A percentile compares a stretch with the other conserved stretches of the same genome.
Evolutionary conservation across 257 asterid species (phyloP).

Genomic region (Leptodermis oblonga): DNA sequence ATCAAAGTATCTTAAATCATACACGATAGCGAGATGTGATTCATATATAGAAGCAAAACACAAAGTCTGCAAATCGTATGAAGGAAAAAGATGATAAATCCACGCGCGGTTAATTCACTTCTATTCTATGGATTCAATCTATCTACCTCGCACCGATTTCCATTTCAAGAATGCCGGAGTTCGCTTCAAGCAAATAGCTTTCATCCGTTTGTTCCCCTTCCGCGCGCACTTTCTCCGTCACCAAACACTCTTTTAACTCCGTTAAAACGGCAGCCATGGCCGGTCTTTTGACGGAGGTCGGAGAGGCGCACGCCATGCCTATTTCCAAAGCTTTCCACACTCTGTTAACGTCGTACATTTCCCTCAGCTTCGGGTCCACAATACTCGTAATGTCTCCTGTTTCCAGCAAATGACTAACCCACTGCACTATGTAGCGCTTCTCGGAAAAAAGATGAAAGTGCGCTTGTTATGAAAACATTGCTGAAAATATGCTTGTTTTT

Average conservation of each 20-base stretch:
- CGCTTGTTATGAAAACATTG: too few relatives aligned
- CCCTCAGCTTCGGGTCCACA: constrained; percentile 31
- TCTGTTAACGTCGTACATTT: constrained; percentile 10
- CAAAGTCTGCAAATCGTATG: too few relatives aligned
- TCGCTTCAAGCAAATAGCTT: neutral
- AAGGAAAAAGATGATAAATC: too few relatives aligned
- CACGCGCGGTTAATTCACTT: too few relatives aligned
- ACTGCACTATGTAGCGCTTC: constrained; percentile 20
- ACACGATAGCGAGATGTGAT: too few relatives aligned
- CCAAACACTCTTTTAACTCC: constrained; percentile 27
- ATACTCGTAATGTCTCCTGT: constrained; percentile 26
- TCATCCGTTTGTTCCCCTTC: neutral
- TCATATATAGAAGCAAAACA: too few relatives aligned
- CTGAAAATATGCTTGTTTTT: too few relatives aligned
- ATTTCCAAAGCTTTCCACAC: constrained; percentile 38
- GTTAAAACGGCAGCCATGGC: constrained; percentile 33
- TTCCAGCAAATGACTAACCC: constrained; percentile 22
- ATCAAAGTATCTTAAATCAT: too few relatives aligned
- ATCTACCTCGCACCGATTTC: constrained; percentile 3
- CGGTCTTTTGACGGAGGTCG: constrained; percentile 23
- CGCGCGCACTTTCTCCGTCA: neutral
- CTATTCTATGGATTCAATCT: neutral
- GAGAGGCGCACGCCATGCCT: constrained; percentile 34
- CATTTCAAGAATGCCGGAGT: neutral
- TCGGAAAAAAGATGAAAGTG: too few relatives aligned